phyloP scores from a whole-genome alignment of 2,329 filamentous ascomycete genomes.

The Colletotrichum australisinense region DNA sequence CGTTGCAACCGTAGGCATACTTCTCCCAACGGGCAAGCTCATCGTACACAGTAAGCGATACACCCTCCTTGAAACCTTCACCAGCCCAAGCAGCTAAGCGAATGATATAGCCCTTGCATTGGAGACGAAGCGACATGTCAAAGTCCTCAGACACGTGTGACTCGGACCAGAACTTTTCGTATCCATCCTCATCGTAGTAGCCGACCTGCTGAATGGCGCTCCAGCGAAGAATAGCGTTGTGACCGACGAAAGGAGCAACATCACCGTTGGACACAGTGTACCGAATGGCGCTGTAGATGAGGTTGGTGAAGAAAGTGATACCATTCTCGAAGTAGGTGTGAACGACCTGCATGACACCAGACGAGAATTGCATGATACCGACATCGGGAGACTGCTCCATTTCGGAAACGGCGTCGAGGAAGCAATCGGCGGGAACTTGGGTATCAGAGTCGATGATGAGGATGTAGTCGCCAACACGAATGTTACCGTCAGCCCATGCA shows the following conservation, averaged over 20 bases:
- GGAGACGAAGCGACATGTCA: slow-evolving; percentile 83
- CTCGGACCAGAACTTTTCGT: slow-evolving; percentile 87
- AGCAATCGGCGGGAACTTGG: slow-evolving; percentile 80
- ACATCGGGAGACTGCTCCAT: slow-evolving; percentile 85
- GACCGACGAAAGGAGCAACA: slow-evolving; percentile 83
- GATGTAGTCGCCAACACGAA: slow-evolving; percentile 87
- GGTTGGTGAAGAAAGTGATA: slow-evolving; percentile 78
- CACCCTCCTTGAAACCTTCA: slow-evolving; percentile 85
- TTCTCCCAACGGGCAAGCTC: slow-evolving; percentile 89
- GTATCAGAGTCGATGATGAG: slow-evolving; percentile 84
- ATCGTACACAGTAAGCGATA: slow-evolving; percentile 86
- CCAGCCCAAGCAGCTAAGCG: slow-evolving; percentile 79
- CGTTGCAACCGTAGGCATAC: slow-evolving; percentile 86
- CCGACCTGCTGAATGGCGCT: slow-evolving; percentile 79
- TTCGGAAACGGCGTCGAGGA: slow-evolving; percentile 83
- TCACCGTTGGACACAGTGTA: slow-evolving; percentile 83
- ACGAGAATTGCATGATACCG: slow-evolving; percentile 82
- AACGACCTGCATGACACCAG: slow-evolving; percentile 83
- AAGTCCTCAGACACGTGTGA: slow-evolving; percentile 85
- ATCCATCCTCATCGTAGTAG: slow-evolving; percentile 75
- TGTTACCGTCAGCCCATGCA: slow-evolving; percentile 86
- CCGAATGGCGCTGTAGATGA: slow-evolving; percentile 81
- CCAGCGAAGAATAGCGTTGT: slow-evolving; percentile 83
- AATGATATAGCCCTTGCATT: slow-evolving; percentile 78
- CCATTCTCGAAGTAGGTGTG: slow-evolving; percentile 79